Evolutionary conservation across 2,329 filamentous ascomycete species (phyloP).

Genomic region (Sarocladium brachiariae): DNA sequence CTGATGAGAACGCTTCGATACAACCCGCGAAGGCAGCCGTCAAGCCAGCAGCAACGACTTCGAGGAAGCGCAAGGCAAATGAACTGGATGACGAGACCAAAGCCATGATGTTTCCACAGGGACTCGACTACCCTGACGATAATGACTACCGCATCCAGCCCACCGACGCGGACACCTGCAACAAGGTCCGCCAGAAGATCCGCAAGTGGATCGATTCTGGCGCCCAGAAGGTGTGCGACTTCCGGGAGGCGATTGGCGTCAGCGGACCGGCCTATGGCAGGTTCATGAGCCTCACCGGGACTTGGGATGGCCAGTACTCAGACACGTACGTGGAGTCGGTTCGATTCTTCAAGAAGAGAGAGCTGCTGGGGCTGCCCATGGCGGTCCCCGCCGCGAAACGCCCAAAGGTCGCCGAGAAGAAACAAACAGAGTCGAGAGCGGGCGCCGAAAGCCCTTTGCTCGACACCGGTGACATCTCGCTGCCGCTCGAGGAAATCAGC

Average conservation of each 20-base stretch:
- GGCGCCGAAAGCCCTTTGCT: slow-evolving; percentile 23
- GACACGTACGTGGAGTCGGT: slow-evolving; percentile 29
- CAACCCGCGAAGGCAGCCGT: neutral
- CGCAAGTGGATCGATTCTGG: slow-evolving; percentile 35
- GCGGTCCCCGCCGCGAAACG: slow-evolving; percentile 20
- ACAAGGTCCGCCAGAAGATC: slow-evolving; percentile 17
- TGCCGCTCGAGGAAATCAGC: slow-evolving; percentile 40
- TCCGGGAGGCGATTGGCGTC: slow-evolving; percentile 33
- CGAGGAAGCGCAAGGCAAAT: neutral
- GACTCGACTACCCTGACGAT: neutral
- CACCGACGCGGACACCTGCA: neutral
- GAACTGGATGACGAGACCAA: neutral
- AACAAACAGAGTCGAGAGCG: slow-evolving; percentile 16
- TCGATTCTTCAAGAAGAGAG: slow-evolving; percentile 42
- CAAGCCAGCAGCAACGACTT: neutral
- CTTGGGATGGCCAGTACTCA: slow-evolving; percentile 26
- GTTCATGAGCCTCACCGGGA: slow-evolving; percentile 44
- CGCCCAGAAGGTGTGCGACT: slow-evolving; percentile 38
- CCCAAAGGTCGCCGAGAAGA: slow-evolving; percentile 20
- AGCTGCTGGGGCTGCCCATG: slow-evolving; percentile 37
- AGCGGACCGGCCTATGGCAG: slow-evolving; percentile 30
- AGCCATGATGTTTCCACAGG: neutral
- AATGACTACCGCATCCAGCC: neutral
- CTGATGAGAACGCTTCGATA: neutral
- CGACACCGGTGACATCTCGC: slow-evolving; percentile 34